A percentile compares a stretch with the other conserved stretches of the same genome.
Conservation (phyloP, 139 green algal genomes). For the Chara braunii region DNA sequence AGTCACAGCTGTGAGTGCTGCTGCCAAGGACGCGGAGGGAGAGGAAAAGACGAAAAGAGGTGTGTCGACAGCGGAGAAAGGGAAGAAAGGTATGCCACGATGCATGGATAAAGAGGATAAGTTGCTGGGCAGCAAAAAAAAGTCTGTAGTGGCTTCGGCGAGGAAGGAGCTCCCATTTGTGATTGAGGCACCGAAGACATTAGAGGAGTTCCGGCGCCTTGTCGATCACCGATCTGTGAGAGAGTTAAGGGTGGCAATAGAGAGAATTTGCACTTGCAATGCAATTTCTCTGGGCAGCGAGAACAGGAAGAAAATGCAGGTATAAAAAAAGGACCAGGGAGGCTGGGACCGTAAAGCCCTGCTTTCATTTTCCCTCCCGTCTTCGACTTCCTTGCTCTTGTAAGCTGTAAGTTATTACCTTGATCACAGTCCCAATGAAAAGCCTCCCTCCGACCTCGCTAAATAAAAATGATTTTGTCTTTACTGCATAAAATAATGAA, state of each 20-base stretch:
- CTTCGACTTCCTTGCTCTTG: too few relatives aligned
- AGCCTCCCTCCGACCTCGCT: too few relatives aligned
- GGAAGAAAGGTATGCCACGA: neutral
- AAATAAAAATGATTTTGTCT: too few relatives aligned
- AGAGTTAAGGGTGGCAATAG: slow-evolving; percentile 57
- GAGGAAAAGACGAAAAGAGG: slow-evolving; percentile 9
- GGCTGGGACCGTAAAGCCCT: neutral
- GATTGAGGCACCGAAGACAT: slow-evolving; percentile 59
- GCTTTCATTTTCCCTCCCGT: neutral
- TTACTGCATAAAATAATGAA: too few relatives aligned
- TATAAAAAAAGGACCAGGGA: too few relatives aligned
- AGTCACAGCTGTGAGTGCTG: neutral
- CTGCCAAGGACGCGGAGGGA: neutral
- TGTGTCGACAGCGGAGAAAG: neutral
- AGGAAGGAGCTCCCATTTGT: slow-evolving; percentile 70
- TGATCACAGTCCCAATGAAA: too few relatives aligned
- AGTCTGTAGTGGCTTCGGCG: neutral
- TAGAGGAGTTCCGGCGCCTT: slow-evolving; percentile 57
- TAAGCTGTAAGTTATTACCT: too few relatives aligned
- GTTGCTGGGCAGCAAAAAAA: neutral
- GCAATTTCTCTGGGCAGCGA: slow-evolving; percentile 56
- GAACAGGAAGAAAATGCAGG: slow-evolving; percentile 61
- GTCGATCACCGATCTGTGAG: slow-evolving; percentile 41
- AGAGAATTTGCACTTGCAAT: slow-evolving; percentile 72
- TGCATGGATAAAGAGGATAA: slow-evolving; percentile 3